phyloP scores from a whole-genome alignment of 2,329 filamentous ascomycete species.

The Cladosporium colombiae region DNA sequence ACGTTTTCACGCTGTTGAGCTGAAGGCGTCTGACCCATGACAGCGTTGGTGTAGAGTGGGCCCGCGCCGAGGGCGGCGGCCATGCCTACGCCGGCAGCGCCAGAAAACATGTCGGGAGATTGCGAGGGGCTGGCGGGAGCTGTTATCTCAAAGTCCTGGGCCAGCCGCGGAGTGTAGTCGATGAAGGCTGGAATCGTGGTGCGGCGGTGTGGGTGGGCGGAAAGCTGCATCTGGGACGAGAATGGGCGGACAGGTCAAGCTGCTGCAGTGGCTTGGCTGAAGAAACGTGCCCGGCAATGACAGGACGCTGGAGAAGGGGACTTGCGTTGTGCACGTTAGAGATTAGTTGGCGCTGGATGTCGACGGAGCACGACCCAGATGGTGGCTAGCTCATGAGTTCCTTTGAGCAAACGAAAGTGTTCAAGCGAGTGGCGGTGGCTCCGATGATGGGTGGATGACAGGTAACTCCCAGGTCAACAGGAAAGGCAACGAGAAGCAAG shows the following conservation, averaged over 20 bases:
- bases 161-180: constrained; percentile 37
- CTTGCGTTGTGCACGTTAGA: constrained; percentile 11
- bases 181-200: constrained; percentile 33
- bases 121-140: constrained; percentile 29
- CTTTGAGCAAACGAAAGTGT: constrained; percentile 10
- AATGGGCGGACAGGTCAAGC: constrained; percentile 13
- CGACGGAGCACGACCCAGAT: constrained; percentile 3
- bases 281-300: constrained; percentile 14
- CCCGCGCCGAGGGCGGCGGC: constrained; percentile 24
- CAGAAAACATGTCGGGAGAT: constrained; percentile 32
- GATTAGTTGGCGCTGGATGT: background rate
- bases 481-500: constrained; percentile 16
- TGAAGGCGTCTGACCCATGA: constrained; percentile 35
- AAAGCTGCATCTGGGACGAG: constrained; percentile 39
- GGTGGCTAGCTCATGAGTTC: constrained; percentile 4
- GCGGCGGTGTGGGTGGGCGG: constrained; percentile 34
- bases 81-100: constrained; percentile 25
- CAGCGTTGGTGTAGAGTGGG: constrained; percentile 28
- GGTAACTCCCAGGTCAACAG: constrained; percentile 18
- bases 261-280: constrained; percentile 13
- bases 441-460: constrained; percentile 19
- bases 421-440: constrained; percentile 23
- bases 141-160: constrained; percentile 32
- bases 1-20: constrained; percentile 26
- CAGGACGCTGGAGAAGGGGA: constrained; percentile 1